Percentiles rank a stretch among this genome's conserved stretches.
phyloP scores from a whole-genome alignment of 2,329 filamentous ascomycete species.

The Hypoxylon sp. region DNA sequence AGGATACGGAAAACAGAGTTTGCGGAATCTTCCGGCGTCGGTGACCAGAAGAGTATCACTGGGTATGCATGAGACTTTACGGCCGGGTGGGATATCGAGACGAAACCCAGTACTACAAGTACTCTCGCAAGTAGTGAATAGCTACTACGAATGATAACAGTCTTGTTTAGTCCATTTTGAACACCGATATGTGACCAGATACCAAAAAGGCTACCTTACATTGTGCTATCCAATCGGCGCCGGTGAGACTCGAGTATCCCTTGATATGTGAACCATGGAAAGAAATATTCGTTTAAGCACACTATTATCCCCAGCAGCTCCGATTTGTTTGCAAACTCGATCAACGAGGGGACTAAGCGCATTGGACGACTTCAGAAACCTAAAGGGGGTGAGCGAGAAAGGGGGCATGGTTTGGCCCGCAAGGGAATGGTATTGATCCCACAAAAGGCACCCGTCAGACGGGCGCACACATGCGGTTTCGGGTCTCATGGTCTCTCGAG shows the following conservation, averaged over 20 bases:
- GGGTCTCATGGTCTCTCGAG: not conserved
- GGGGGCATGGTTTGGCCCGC: too few relatives aligned
- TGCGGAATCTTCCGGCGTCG: slow-evolving; percentile 17
- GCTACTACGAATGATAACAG: not conserved
- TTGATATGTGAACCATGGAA: not conserved
- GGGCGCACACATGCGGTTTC: too few relatives aligned
- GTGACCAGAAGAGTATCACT: slow-evolving; percentile 22
- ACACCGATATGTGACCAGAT: not conserved
- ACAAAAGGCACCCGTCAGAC: too few relatives aligned
- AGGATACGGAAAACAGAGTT: slow-evolving; percentile 47
- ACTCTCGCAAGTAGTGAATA: too few relatives aligned
- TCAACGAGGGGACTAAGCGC: too few relatives aligned
- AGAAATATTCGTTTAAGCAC: not conserved
- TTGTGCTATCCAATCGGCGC: not conserved
- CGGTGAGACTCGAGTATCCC: not conserved
- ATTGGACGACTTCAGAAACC: too few relatives aligned
- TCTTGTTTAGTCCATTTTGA: not conserved
- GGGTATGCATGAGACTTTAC: slow-evolving; percentile 29
- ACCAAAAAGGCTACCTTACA: not conserved
- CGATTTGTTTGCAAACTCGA: too few relatives aligned
- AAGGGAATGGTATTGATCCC: too few relatives aligned
- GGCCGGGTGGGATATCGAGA: not conserved
- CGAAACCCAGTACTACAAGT: not conserved
- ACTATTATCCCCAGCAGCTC: not conserved
- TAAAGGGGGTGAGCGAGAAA: too few relatives aligned